Base-by-base conservation (phyloP, 2,329 filamentous ascomycete species). In the Paraphaeosphaeria minitans region DNA sequence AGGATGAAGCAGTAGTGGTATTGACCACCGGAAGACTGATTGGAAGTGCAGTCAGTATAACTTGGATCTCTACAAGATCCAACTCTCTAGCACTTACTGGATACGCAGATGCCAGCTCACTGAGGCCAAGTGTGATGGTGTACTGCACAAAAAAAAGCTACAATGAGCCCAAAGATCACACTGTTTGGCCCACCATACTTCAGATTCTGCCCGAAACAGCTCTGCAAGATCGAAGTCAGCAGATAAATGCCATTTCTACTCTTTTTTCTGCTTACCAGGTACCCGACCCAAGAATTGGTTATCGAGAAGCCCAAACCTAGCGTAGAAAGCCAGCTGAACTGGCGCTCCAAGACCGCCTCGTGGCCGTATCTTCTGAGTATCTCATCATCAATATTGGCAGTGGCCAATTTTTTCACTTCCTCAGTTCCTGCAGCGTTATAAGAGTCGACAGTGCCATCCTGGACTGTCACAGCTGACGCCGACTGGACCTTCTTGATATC, bases 121-220 rank as follows among this genome's bases (percentile, higher is more conserved):
- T 29, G 13, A 56, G 37, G 9, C 53, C 53, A 12, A 56, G 45
- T 3, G 53, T 56, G 31, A 56, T 56, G 13, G 37, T 37, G 46
- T 41, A 37, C 10, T 56, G 53, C 24, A 49, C 43, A n/a, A 56
- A 42, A 22, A 22, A 42, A 37, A 8, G 53, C 53, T 24, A 56
- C 53, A 21, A 56, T 49, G 16, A 56, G 33, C 14, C 29, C 43
- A 16, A 56, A 56, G 19, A 56, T 22, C n/a, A 56, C 53, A 31
- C 21, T 22, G 13, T 56, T 29, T 16, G 53, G 53, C 10, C 53
- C 53, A 4, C 53, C 53, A 19, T 56, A 56, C 14, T 27, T 24
- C 27, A 56, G 31, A 45, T 56, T 56, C 33, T 56, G 53, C 5
- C 53, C 53, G 22, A 46, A 46, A 46, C 43, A 46, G 43, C 43